These are phyloP conservation scores for Fusarium pininemorale DNA, from an alignment of 2,329 filamentous ascomycete genomes.

Conservation along the genomic window DNA sequence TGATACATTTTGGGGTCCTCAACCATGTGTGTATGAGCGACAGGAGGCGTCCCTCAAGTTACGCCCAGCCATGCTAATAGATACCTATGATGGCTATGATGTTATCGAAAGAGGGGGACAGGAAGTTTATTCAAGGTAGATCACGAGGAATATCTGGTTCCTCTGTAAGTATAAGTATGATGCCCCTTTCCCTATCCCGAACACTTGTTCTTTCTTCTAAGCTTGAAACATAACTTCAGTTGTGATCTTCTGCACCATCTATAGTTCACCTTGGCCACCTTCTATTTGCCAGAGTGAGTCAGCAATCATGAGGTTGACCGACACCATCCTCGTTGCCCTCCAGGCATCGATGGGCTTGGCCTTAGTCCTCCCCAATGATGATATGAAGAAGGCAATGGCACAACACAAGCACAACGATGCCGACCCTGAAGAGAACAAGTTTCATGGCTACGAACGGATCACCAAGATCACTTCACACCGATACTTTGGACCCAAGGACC, in stretches of 20 bases:
- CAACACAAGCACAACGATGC: not conserved
- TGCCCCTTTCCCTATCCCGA: not conserved
- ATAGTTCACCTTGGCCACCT: not conserved
- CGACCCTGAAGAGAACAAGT: not conserved
- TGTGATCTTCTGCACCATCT: not conserved
- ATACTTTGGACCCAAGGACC: not conserved
- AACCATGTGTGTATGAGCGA: not conserved
- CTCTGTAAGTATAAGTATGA: not conserved
- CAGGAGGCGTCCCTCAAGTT: not conserved
- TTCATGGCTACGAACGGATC: not conserved
- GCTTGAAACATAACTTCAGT: not conserved
- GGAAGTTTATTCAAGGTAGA: not conserved
- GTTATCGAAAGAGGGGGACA: not conserved
- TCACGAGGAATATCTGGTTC: not conserved
- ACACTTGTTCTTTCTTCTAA: not conserved
- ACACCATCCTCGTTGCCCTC: conserved; percentile 9
- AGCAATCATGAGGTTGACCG: conserved; percentile 6
- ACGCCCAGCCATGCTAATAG: not conserved
- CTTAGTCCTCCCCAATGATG: not conserved
- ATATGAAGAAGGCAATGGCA: not conserved
- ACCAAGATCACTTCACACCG: not conserved
- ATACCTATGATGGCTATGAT: not conserved
- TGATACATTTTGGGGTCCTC: not conserved
- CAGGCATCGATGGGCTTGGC: conserved; percentile 9
- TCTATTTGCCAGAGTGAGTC: not conserved